Base-by-base conservation (phyloP, 208 protist genomes). In the Crithidia sp. region DNA sequence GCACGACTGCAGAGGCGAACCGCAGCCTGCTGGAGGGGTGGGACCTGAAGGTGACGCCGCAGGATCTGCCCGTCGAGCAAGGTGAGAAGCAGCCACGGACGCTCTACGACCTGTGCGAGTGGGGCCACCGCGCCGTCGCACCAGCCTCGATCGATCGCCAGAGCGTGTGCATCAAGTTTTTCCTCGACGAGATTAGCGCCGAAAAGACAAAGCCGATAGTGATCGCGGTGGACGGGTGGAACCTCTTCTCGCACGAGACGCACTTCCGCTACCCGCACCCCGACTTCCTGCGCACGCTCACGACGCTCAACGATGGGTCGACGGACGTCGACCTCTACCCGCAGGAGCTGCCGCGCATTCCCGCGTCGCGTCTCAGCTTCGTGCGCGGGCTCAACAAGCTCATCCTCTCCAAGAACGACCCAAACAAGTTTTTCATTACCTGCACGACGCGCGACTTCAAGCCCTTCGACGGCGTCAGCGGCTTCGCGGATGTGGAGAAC, bases 251-350 rank as follows among this genome's bases (percentile, higher is more conserved):
- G 7, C 88, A 95, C 72, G 82, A 94, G 45, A 97, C 91, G n/a
- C 91, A 97, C 74, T 97, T 96, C 72, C 88, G 92, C 40, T 96
- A 95, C 77, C 91, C 92, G 53, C 94, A 97, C 71, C 90, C 90
- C 0, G 94, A 96, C 68, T 96, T 96, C 74, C 77, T 97, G 45
- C 89, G 91, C 47, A 92, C 83, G 0, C 65, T 97, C 53, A 86
- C 86, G n/a, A 88, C 88, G 8, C 77, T 95, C 16, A 92, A 92
- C 55, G 88, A 95, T 65, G 83, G 81, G 40, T 81, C 76, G 19
- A 96, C 91, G 3, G 91, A 97, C 63, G 85, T 95, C 0, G 91
- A 97, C 63, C 60, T 96, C 17, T 96, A 96, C 57, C 90, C 90
- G 8, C 90, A 97, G 69, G 91, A 97, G 71, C 50, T 97, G 40